These are phyloP conservation scores for Botryotinia globosa DNA, from an alignment of 2,329 filamentous ascomycete genomes.

Conservation along the genomic window DNA sequence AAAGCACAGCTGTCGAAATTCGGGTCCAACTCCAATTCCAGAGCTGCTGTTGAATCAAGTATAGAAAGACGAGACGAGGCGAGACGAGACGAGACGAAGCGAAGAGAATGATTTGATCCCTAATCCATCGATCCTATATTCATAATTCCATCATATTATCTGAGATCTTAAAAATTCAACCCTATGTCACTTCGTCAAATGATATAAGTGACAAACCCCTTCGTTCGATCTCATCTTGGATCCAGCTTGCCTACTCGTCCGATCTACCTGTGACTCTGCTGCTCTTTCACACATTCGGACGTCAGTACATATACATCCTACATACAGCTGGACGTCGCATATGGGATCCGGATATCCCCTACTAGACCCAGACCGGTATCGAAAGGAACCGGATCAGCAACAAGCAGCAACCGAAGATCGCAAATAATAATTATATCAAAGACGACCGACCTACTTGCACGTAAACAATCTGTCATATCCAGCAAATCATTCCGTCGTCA, in stretches of 20 bases:
- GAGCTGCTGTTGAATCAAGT: neutral
- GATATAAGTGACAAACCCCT: neutral
- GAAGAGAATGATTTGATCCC: neutral
- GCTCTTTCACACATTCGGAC: neutral
- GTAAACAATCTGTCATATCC: slow-evolving; percentile 8
- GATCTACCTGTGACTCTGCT: slow-evolving; percentile 5
- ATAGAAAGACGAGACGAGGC: slow-evolving; percentile 1
- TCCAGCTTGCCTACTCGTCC: neutral
- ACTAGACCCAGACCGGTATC: neutral
- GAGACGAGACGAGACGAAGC: neutral
- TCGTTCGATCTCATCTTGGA: slow-evolving; percentile 5
- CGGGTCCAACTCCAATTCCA: neutral
- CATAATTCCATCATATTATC: neutral
- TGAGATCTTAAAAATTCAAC: neutral
- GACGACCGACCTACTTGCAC: neutral
- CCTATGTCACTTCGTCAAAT: neutral
- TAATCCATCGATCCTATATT: neutral
- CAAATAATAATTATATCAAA: neutral
- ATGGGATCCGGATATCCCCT: neutral
- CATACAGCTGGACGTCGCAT: neutral
- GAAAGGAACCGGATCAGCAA: neutral
- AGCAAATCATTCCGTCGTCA: neutral
- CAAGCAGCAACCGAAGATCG: neutral
- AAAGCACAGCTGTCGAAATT: slow-evolving; percentile 1
- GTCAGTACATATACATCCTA: neutral